phyloP scores from a whole-genome alignment of 345 rosid genomes.

The Erodium maritimum region DNA sequence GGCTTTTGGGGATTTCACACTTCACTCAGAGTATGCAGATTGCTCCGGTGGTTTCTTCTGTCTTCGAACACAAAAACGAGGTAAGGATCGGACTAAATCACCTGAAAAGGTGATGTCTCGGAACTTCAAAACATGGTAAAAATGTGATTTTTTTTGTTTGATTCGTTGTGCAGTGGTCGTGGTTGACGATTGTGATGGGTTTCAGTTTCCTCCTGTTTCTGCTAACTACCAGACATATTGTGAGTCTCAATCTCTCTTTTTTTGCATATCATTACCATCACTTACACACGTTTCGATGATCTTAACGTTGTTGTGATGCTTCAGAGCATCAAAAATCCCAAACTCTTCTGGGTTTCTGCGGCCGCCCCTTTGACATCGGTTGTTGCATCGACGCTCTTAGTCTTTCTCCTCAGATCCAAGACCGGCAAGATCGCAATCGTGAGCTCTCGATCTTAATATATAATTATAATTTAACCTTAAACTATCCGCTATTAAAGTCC shows the following conservation, averaged over 20 bases:
- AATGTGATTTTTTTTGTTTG: too few species aligned
- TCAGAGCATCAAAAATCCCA: slow-evolving; percentile 32
- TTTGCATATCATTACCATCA: background rate
- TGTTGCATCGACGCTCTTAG: slow-evolving; percentile 30
- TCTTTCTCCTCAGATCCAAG: slow-evolving; percentile 23
- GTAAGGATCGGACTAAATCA: too few species aligned
- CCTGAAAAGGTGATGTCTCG: too few species aligned
- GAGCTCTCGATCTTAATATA: slow-evolving; percentile 8
- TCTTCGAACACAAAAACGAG: slow-evolving; percentile 3
- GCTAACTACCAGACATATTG: slow-evolving; percentile 24
- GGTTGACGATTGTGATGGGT: slow-evolving; percentile 36
- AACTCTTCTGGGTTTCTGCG: slow-evolving; percentile 40
- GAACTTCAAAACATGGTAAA: too few species aligned
- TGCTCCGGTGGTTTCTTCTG: slow-evolving; percentile 25
- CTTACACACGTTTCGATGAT: background rate
- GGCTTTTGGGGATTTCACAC: slow-evolving; percentile 21
- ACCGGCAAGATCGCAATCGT: slow-evolving; percentile 25
- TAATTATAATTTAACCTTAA: too few species aligned
- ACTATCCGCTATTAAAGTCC: too few species aligned
- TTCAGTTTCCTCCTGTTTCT: slow-evolving; percentile 31
- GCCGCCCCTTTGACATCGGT: slow-evolving; percentile 39
- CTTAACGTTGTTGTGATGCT: background rate
- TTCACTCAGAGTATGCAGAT: slow-evolving; percentile 27
- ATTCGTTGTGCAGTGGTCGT: slow-evolving; percentile 34
- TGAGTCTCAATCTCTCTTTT: slow-evolving; percentile 7